These are phyloP conservation scores for Podospora pseudocomata DNA, from an alignment of 495 filamentous ascomycete genomes.

Conservation along the genomic window DNA sequence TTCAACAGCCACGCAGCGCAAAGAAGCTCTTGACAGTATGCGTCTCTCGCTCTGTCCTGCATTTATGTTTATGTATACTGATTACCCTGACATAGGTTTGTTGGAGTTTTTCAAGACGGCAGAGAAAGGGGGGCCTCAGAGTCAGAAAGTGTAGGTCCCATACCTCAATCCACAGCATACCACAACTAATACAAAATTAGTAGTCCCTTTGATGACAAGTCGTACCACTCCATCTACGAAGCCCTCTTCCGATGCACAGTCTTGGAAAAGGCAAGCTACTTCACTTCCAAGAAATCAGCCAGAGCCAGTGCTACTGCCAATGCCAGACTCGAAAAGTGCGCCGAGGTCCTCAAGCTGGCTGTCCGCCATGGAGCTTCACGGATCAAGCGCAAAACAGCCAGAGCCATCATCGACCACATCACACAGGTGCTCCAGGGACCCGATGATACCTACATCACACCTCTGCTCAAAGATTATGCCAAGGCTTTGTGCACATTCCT, in stretches of 20 bases:
- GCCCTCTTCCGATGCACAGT: slow-evolving; percentile 67
- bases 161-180: background rate
- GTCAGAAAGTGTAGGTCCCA: slow-evolving; percentile 8
- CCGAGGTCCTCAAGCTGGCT: slow-evolving; percentile 65
- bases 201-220: slow-evolving; percentile 58
- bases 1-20: slow-evolving; percentile 18
- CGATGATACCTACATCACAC: slow-evolving; percentile 62
- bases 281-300: slow-evolving; percentile 48
- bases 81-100: slow-evolving; percentile 40
- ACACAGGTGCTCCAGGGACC: slow-evolving; percentile 64
- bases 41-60: slow-evolving; percentile 30
- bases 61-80: slow-evolving; percentile 31
- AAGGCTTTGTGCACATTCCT: slow-evolving; percentile 69
- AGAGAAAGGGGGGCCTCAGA: slow-evolving; percentile 24
- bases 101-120: slow-evolving; percentile 25
- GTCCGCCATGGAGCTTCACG: slow-evolving; percentile 64
- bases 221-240: slow-evolving; percentile 78
- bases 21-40: slow-evolving; percentile 38
- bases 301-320: slow-evolving; percentile 45
- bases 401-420: slow-evolving; percentile 76
- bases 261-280: slow-evolving; percentile 62
- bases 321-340: slow-evolving; percentile 63
- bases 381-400: slow-evolving; percentile 70
- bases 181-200: background rate
- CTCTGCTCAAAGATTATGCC: slow-evolving; percentile 72